Evolutionary conservation across 2,329 filamentous ascomycete species (phyloP), one percentile per base, ranked within the genome.

Genomic region (Triangularia verruculosa): DNA sequence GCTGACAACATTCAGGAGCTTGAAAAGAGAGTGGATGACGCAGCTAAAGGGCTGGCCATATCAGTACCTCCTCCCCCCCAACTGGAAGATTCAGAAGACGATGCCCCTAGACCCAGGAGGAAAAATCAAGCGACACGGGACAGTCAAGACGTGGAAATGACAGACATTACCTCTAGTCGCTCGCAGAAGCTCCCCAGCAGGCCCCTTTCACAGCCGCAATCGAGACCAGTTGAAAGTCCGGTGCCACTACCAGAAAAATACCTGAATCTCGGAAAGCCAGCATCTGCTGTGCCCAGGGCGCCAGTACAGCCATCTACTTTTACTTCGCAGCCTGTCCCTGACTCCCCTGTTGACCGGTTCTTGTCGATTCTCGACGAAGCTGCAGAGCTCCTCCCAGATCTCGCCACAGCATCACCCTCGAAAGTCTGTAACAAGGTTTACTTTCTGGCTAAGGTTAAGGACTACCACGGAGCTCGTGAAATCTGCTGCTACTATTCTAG

Each of bases 401-500:
- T 75, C 1, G 66, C 63, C 2, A 74, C 69, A 24, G 61, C 68
- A 4, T 74, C 70, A 66, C 67, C 68, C 6, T 69, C 64, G 4
- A 75, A 70, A 30, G 61, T 80, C 2, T 74, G 76, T 47, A 63
- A 70, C 17, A 69, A 72, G 7, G 34, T 81, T 3, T 79, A 75
- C 56, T 66, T 72, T 62, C 72, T 73, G n/a, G 79, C 81, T 69
- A 79, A 72, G 55, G 75, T 83, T 9, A 76, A 75, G 2, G 53
- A 71, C 1, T 79, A 80, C 55, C 56, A 60, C 3, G 70, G 66
- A 0, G 72, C 76, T 2, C 62, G 72, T 39, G 78, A 83, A 39
- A 70, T 84, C 2, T 69, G 82, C 1, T 74, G 78, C 12, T 83
- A 81, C 64, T 80, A 81, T 60, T 76, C 80, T 1, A 68, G 67